Base-by-base conservation (phyloP, 1,284 basidiomycete genomes). In the Cryptococcus sp. region DNA sequence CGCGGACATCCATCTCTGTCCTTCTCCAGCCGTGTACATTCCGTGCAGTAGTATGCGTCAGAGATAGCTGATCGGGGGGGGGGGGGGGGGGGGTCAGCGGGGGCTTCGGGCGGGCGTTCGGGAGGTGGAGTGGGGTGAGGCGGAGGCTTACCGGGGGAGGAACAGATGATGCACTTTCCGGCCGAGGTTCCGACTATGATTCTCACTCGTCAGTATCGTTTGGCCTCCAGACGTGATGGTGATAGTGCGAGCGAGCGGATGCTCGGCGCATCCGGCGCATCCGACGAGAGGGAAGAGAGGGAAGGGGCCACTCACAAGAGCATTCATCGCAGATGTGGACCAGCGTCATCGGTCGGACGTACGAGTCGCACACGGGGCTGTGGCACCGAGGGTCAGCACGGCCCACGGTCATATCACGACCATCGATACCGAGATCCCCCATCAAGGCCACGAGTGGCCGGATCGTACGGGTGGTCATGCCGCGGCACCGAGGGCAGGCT, bases 321-420 rank as follows among this genome's bases (percentile, higher is more conserved):
- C 96, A 98, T 80, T 98, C 95, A 76, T 98, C 96, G 77, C 96
- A 98, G 69, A 98, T 96, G 68, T 93, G 86, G 56, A 98, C 96
- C 56, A 98, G 82, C 16, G 95, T 97, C 79, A 96, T 92, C 60
- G 96, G 96, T 65, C 96, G 86, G 58, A 99, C 96, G 79, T 98
- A 98, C 28, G 95, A 98, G 80, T 99, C 96, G 79, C 96, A 99
- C 56, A 98, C 91, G 11, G 96, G 96, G 77, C 95, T 97, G 51
- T 12, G 12, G 42, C 15, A 55, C 42, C 33, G 11, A 55, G 38
- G 28, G 39, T 21, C 21, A 21, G 24, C 24, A 20, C 18, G 16
- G 20, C 2, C 3, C 21, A 39, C 15, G 28, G 5, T 4, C 4
- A 33, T 33, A 9, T 5, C 9, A 33, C 4, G 28, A 5, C 9